Evolutionary conservation across 495 filamentous ascomycete genomes (phyloP), one percentile per base, ranked within the genome.

Genomic region (Amniculicola lignicola): DNA sequence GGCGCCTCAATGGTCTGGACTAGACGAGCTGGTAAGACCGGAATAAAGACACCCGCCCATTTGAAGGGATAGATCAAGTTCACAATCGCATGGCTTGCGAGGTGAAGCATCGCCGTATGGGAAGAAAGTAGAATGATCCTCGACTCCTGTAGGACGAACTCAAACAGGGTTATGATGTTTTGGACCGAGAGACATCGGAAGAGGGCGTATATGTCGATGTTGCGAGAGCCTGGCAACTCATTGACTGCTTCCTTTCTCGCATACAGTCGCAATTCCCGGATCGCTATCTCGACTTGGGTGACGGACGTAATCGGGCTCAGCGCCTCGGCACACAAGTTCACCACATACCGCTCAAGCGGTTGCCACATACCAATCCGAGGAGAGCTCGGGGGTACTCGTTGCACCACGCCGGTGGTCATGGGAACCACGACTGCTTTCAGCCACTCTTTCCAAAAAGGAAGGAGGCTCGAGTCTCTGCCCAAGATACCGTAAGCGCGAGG

Each of bases 371-470:
- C 93, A 58, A 96, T 82, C 45, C 84, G 89, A 14, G 92, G 89
- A 3, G 93, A 97, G 69, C 83, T 94, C 9, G 88, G 77, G 18
- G 93, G 88, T 4, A 98, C 82, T 42, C 90, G 80, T 64, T 92
- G 71, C 35, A 98, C 77, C 10, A 76, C 83, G 33, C 92, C 90
- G 67, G 95, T 87, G 14, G 83, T 90, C 93, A 96, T 96, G 14
- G 93, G 93, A 35, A 96, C 90, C 23, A 90, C 78, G 16, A 98
- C 79, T 7, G 91, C 93, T 69, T 88, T 83, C 35, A 98, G 77
- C 93, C 93, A 98, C 67, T 98, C 93, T 69, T 98, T 98, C 93
- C 93, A 97, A 74, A 98, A 98, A 47, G 82, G 85, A 42, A 90
- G 89, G 75, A 93, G 79, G 48, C 80, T 85, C 23, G 75, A 75